Base-by-base conservation (phyloP, 2,329 filamentous ascomycete genomes). In the Fusarium lateritium region DNA sequence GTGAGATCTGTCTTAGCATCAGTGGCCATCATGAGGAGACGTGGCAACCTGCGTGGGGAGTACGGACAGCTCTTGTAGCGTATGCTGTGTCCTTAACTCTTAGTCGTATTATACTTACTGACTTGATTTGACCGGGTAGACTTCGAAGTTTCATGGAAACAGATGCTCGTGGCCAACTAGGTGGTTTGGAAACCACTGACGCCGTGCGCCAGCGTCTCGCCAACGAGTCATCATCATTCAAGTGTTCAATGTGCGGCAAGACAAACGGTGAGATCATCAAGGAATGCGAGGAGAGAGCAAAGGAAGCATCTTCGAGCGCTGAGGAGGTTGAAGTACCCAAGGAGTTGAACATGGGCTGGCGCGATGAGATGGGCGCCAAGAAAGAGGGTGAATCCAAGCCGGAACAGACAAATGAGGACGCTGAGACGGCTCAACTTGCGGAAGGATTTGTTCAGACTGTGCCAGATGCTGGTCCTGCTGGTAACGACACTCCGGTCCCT, bases 21-120 rank as follows among this genome's bases (percentile, higher is more conserved):
- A 93, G 89, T 53, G 95, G 94, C 3, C 95, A 98, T 80, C 96
- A 99, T 81, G 96, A 98, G 79, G 96, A 98, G 83, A 97, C 93
- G 17, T 99, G 96, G 96, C 95, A 98, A 85, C 96, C 96, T 0
- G 96, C 96, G 1, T 99, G 96, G 96, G 96, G 96, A 0, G 91
- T 99, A 11, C 87, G 96, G 62, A 98, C 96, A 6, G 95, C 96
- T 17, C 82, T 99, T 8, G 87, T 90, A 42, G 89, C 89, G 81
- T 83, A 77, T 17, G 87, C 79, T 72, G 11, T 21, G 4, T 22
- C 21, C 10, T 2, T n/a, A 17, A 4, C 13, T 2, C 0, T 19
- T 31, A 3, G 2, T 38, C 4, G 5, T 5, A 17, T 24, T 17
- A 1, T 1, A 15, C 26, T 22, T 7, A 2, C 70, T 74, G 7